Base-by-base conservation (phyloP, 768 basidiomycete species). In the Agaricus blazei region DNA sequence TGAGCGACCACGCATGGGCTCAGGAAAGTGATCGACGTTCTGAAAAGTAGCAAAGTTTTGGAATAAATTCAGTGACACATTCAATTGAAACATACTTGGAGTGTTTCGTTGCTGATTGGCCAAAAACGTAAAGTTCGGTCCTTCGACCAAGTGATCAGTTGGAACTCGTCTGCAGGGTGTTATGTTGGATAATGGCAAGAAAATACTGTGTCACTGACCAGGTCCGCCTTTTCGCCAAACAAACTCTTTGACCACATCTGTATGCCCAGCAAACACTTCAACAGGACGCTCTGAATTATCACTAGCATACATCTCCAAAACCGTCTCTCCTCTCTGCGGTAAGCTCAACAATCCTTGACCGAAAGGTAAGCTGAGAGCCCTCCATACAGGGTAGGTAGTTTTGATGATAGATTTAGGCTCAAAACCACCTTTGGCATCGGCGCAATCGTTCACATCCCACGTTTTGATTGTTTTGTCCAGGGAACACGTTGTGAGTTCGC, bases 181-280 rank as follows among this genome's bases (percentile, higher is more conserved):
- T 11, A 3, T 19, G 19, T 23, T 4, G 27, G 51, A 46, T 19
- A 28, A 55, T 19, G 34, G 15, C 26, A 8, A 31, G 26, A 19
- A 14, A 31, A 42, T 51, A 29, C 53, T 8, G 31, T 45, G 26
- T 38, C 26, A 65, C 69, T 23, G 19, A 84, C 87, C 83, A 59
- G 71, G 62, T 4, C 77, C 79, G 2, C 86, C 80, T 63, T 78
- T 83, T 57, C 97, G 75, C 97, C 97, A 99, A 1, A 99, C 94
- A 66, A 96, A 99, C 70, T 99, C 96, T 64, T 96, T 97, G 19
- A 98, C 96, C 2, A 94, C 92, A 59, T 96, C 93, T 0, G 84
- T 81, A 69, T 96, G 93, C 0, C 93, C 94, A 61, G 90, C 88
- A 60, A 95, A 96, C 6, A 76, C 72, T 60, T 89, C 84, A 4